Evolutionary conservation across 2,329 filamentous ascomycete species (phyloP), one percentile per base, ranked within the genome.

Genomic region (Parascedosporium putredinis): DNA sequence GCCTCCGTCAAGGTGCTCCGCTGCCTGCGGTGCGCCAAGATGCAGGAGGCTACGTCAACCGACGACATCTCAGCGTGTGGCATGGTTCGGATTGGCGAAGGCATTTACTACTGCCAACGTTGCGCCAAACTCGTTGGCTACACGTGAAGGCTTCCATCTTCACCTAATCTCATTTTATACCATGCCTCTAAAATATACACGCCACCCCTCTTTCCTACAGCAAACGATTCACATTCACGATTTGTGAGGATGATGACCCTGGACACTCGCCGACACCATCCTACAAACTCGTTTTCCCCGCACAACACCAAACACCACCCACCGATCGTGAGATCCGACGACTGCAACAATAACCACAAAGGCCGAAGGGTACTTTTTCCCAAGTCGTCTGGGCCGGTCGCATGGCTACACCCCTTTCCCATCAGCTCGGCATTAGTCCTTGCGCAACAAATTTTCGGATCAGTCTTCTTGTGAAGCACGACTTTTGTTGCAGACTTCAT

Each of bases 91-190:
- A 79, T 83, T 54, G 78, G 78, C 2, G 75, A 78, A 62, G 81
- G 81, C 62, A 74, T 83, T 53, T 83, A 83, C 67, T 83, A 84
- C 64, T 83, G 80, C 65, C 70, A 75, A 52, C 72, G 77, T 31
- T 84, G 80, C 60, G 80, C 80, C 52, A 76, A 73, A 60, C 76
- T 79, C 61, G 76, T 80, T 27, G 80, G 79, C 57, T 83, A 81
- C 64, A 77, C 74, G 61, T 82, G 73, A 75, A 57, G 9, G 22
- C 7, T 6, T n/a, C 12, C 22, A 12, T 14, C n/a, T 8, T 23
- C 20, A 42, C 18, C 36, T n/a, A n/a, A n/a, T n/a, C 18, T 24
- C 5, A 4, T 12, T 5, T 5, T 5, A 36, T 5, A 36, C 33
- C 38, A 18, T 20, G 16, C 7, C 12, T 22, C 12, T 10, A 10